Evolutionary conservation across 495 filamentous ascomycete species (phyloP), one percentile per base, ranked within the genome.

Genomic region (Talaromyces nanjingensis): DNA sequence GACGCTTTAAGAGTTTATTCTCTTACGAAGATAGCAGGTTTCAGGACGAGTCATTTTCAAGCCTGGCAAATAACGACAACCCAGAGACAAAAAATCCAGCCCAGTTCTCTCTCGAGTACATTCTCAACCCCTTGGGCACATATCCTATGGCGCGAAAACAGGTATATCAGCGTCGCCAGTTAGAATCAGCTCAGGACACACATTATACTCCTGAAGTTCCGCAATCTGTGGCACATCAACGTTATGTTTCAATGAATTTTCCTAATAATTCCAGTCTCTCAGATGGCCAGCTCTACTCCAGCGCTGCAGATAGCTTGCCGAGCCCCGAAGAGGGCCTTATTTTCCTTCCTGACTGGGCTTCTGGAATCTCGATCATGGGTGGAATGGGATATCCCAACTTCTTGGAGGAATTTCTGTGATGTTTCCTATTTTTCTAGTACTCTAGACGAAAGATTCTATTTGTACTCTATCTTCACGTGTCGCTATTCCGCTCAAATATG

Each of bases 101-200:
- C 1, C 56, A 59, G 56, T 59, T 59, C 33, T 59, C 56, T 18
- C 18, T 59, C 14, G 56, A 59, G n/a, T 59, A 59, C 16, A 59
- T 59, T 12, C 16, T 59, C 0, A 59, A 59, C 16, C 56, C 56
- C 27, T 33, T 59, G 56, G 56, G 56, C n/a, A 33, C 56, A 59
- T 59, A 59, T 14, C 29, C 56, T 18, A 59, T 59, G 25, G 24
- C 56, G n/a, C 56, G 29, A 18, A 59, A 59, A 20, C 24, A 59
- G 8, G 16, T 59, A 18, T 59, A 59, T 33, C 22, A 33, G 14
- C 27, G 56, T 18, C 56, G 31, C 16, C 56, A 18, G 56, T 37
- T 27, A 59, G 56, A 59, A 24, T 59, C 29, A 33, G 31, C 25
- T 14, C 25, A 55, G 3, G 18, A 16, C 14, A 42, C 12, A n/a